A percentile compares a stretch with the other conserved stretches of the same genome.
Evolutionary conservation across 352 stramenopile genomes (phyloP).

Genomic region (Thalassiosira hispida): DNA sequence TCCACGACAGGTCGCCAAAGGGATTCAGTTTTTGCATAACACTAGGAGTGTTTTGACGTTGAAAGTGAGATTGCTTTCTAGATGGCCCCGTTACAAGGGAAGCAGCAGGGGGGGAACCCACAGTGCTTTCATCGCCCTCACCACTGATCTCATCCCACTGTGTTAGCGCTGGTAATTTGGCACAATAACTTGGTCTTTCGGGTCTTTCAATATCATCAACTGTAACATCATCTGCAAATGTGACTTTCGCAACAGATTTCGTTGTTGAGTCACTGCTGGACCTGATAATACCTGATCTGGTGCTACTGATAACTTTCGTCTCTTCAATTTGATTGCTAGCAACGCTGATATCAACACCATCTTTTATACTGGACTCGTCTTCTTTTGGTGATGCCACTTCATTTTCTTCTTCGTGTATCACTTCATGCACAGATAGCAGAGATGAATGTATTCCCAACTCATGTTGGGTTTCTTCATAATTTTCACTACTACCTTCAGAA

Average conservation of each 20-base stretch:
- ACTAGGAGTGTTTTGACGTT: neutral
- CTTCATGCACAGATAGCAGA: slow-evolving; percentile 1
- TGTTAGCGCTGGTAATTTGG: neutral
- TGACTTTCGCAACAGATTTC: no score
- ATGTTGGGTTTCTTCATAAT: neutral
- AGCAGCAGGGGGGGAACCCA: neutral
- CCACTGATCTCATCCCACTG: slow-evolving; percentile 5
- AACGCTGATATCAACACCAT: no score
- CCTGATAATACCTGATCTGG: no score
- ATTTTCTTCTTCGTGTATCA: neutral
- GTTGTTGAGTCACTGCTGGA: no score
- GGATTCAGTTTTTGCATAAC: slow-evolving; percentile 17
- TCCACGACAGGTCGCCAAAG: slow-evolving; percentile 34
- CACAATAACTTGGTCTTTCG: neutral
- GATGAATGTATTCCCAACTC: no score
- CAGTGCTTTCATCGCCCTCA: neutral
- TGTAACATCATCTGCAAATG: neutral
- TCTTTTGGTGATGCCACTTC: no score
- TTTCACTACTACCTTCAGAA: neutral
- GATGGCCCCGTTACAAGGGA: neutral
- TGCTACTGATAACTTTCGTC: no score
- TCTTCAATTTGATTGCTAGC: no score
- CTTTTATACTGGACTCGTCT: no score
- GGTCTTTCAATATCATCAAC: neutral
- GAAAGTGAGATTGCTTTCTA: neutral